Evolutionary conservation across 2,329 filamentous ascomycete species (phyloP).

Genomic region (Claviceps paspali): DNA sequence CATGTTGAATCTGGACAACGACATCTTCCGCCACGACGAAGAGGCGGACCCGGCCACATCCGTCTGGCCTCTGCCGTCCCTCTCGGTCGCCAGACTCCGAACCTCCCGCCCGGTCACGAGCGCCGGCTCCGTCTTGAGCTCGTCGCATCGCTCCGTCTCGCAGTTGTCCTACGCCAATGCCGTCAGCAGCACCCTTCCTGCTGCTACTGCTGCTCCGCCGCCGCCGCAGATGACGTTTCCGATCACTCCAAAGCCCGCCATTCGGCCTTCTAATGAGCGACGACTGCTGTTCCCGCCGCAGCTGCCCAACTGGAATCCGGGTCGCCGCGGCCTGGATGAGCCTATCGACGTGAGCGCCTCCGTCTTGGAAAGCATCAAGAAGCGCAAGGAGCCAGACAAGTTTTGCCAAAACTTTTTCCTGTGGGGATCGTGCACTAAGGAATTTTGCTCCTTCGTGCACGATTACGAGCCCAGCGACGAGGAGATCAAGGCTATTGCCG

Average conservation of each 20-base stretch:
- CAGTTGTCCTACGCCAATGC: conserved; percentile 24
- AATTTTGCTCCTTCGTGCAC: conserved; percentile 41
- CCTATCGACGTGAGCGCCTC: conserved; percentile 29
- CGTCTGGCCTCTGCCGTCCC: conserved; percentile 9
- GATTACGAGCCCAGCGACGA: conserved; percentile 36
- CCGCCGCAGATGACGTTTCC: conserved; percentile 27
- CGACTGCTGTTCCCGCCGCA: conserved; percentile 14
- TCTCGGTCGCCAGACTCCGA: conserved; percentile 2
- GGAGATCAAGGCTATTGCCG: conserved; percentile 40
- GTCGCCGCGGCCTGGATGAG: conserved; percentile 37
- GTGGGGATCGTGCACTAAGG: conserved; percentile 39
- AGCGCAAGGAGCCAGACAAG: conserved; percentile 37
- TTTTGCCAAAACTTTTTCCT: conserved; percentile 49
- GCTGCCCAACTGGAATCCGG: conserved; percentile 34
- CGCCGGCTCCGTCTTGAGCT: too few species aligned
- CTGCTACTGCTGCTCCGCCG: too few species aligned
- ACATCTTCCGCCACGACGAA: conserved; percentile 39
- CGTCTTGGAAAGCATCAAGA: conserved; percentile 39
- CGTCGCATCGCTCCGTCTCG: conserved; percentile 3
- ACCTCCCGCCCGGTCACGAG: conserved; percentile 8
- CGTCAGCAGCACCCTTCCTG: conserved; percentile 23
- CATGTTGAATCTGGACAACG: conserved; percentile 28
- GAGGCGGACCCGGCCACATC: conserved; percentile 19
- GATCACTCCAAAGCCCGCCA: conserved; percentile 15
- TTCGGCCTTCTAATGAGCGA: conserved; percentile 5